Percentiles rank a stretch among this genome's conserved stretches.
These are phyloP conservation scores for Monascus purpureus DNA, from an alignment of 495 filamentous ascomycete species.

Conservation along the genomic window DNA sequence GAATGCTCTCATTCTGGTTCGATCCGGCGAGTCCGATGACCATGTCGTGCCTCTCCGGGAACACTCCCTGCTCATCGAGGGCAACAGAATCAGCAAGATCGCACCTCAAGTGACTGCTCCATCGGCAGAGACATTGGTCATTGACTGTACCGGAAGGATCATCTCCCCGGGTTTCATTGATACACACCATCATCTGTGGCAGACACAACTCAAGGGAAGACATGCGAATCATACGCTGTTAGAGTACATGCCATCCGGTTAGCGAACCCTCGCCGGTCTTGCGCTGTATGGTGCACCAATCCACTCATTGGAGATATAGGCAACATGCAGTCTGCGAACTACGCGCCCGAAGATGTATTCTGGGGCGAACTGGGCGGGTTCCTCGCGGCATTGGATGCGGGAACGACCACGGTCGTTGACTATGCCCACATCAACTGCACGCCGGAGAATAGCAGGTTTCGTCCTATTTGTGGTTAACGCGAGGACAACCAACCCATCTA, in stretches of 20 bases:
- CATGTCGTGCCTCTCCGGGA: constrained; percentile 6
- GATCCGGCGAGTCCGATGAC: constrained; percentile 5
- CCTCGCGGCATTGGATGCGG: constrained; percentile 38
- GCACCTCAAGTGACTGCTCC: constrained; percentile 6
- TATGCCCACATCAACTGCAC: constrained; percentile 38
- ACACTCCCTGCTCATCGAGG: constrained; percentile 16
- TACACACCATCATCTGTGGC: constrained; percentile 47
- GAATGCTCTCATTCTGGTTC: constrained; percentile 13
- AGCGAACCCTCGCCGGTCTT: constrained; percentile 5
- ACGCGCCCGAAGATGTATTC: constrained; percentile 35
- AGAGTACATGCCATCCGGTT: constrained; percentile 22
- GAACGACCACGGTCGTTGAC: constrained; percentile 45
- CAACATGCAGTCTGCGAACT: constrained; percentile 19
- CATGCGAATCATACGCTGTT: constrained; percentile 24
- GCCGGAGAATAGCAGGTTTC: constrained; percentile 18
- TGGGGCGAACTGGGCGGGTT: constrained; percentile 39
- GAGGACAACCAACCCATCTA: not conserved
- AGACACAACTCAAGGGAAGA: constrained; percentile 32
- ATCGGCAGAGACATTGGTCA: constrained; percentile 12
- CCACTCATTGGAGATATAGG: constrained; percentile 6
- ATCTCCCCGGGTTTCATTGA: constrained; percentile 45
- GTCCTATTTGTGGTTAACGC: no score
- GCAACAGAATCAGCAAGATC: constrained; percentile 15
- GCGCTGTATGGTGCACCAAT: no score
- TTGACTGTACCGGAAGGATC: constrained; percentile 42